Base-by-base conservation (phyloP, 805 yeast genomes). In the Teunomyces kruisii region DNA sequence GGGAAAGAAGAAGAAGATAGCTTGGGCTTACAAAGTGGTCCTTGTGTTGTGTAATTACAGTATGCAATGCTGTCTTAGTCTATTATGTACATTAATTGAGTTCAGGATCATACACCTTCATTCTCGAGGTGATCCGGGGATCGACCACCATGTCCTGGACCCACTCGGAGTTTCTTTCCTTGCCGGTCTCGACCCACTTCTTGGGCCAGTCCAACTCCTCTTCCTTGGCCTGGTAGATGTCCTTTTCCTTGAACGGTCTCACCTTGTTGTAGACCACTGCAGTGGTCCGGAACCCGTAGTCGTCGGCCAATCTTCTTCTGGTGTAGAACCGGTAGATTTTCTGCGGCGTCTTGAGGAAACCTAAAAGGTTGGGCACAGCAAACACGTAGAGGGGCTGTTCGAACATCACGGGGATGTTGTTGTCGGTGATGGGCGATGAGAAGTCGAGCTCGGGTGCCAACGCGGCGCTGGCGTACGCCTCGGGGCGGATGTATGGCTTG, bases 181-280 rank as follows among this genome's bases (percentile, higher is more conserved):
- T 61, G n/a, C 96, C 96, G 47, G 75, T 76, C 52, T 81, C 75
- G 28, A 88, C 86, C 96, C 97, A 92, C 46, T 77, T 76, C 44
- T 70, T 64, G 10, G 97, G 96, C 97, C 97, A 92, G 52, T 88
- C 92, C 5, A 63, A 57, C 59, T 91, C 97, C 62, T 90, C 97
- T 33, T 72, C 80, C 14, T 61, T 58, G 12, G 78, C 79, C 47
- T 68, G 62, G 22, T 62, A 57, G 43, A 68, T 56, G 44, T 79
- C 83, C 38, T 71, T 62, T 49, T 43, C 65, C 42, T 61, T 67
- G 56, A 80, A 86, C 8, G 81, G 78, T 40, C 95, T 72, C 45
- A 74, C 64, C 35, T 76, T 72, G 27, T 80, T 80, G 42, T 63
- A 48, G 27, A 83, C 75, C 4, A 80, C 73, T 0, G 80, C 76